Evolutionary conservation across 2,329 filamentous ascomycete species (phyloP).

Genomic region (Sclerotinia subarctica): DNA sequence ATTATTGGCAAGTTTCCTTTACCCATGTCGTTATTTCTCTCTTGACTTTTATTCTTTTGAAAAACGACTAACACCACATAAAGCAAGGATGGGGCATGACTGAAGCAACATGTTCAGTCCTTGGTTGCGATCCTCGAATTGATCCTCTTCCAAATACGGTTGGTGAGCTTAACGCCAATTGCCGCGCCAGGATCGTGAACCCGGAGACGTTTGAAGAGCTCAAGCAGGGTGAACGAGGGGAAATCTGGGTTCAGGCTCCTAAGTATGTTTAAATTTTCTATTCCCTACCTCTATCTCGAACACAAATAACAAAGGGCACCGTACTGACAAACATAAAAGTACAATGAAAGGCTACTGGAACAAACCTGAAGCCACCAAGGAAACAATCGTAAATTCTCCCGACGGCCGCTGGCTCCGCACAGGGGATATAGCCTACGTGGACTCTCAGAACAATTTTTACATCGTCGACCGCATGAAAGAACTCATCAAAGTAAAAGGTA

Average conservation of each 20-base stretch:
- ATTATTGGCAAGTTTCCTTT: constrained; percentile 45
- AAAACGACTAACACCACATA: constrained; percentile 28
- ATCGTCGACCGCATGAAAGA: constrained; percentile 67
- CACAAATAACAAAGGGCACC: background rate
- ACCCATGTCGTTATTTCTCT: background rate
- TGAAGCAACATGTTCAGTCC: constrained; percentile 69
- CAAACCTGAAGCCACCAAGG: constrained; percentile 60
- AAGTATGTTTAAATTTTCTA: constrained; percentile 39
- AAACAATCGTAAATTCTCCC: constrained; percentile 58
- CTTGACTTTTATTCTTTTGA: background rate
- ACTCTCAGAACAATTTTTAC: constrained; percentile 75
- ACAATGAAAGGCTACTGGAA: constrained; percentile 58
- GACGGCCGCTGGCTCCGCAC: constrained; percentile 70
- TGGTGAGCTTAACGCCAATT: constrained; percentile 68
- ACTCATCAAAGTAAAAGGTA: constrained; percentile 49
- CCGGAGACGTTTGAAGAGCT: constrained; percentile 41
- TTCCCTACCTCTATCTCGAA: accelerated
- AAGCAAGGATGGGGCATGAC: constrained; percentile 87
- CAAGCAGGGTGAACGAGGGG: constrained; percentile 42
- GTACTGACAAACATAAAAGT: constrained; percentile 18
- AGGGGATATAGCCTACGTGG: constrained; percentile 57
- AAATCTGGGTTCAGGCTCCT: constrained; percentile 45
- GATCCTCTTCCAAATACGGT: constrained; percentile 49
- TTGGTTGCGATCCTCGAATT: constrained; percentile 59
- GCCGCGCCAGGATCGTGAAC: constrained; percentile 62